Base-by-base conservation (phyloP, 1,284 basidiomycete species). In the Malassezia brasiliensis region DNA sequence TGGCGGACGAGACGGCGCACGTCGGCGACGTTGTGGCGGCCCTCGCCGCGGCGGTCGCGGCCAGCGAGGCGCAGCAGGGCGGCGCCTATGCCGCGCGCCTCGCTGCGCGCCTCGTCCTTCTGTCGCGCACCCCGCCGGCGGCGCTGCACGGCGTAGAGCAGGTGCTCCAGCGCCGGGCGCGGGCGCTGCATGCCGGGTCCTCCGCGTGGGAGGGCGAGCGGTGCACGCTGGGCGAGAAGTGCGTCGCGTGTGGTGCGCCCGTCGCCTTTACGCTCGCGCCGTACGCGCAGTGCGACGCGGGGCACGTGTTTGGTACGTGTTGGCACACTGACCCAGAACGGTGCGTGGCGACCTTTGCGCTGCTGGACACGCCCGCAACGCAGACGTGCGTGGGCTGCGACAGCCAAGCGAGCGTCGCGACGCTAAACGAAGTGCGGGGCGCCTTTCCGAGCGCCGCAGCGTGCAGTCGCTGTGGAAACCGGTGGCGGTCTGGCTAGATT, bases 391-490 rank as follows among this genome's bases (percentile, higher is more conserved):
- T 34, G 10, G 50, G 55, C 1, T 57, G 55, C 35, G 40, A 28
- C 22, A 45, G 46, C 15, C 25, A 48, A 11, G 55, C 55, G 15
- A 28, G 19, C 8, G 41, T 25, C n/a, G n/a, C 48, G 22, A 48
- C 41, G 12, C 25, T 50, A 4, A 35, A 17, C 11, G 22, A 34
- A 11, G 28, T 50, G 12, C 36, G 25, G 2, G n/a, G 34, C 25
- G 25, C 37, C 12, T 50, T 32, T 19, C 53, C 47, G n/a, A 19
- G 17, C 28, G 34, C 25, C 34, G 17, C 31, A 15, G 40, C 39
- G 25, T 54, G 53, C 25, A 41, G 25, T 2, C 17, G 28, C 12
- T 54, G 53, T 22, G 53, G 53, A 31, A 54, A 54, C 30, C 53
- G 53, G 8, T 54, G 40, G 38, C 15, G 52, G 45, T 32, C 45